These are phyloP conservation scores for Talaromyces adpressus DNA, from an alignment of 495 filamentous ascomycete species.

Conservation along the genomic window DNA sequence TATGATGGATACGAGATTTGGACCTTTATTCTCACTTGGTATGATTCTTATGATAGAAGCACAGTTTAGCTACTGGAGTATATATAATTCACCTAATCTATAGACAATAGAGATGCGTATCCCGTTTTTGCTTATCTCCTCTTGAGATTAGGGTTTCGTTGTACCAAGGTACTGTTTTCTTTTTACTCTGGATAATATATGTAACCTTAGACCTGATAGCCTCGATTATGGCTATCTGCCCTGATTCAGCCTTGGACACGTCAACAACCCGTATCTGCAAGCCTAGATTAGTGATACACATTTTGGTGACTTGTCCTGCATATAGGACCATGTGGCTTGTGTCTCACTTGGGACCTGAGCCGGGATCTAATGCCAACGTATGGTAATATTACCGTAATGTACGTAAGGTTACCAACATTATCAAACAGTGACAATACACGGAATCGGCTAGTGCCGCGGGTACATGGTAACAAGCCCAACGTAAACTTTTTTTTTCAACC, in stretches of 20 bases:
- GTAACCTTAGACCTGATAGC: not conserved
- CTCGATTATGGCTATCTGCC: not conserved
- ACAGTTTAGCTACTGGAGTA: not conserved
- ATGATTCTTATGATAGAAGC: not conserved
- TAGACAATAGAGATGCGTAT: not conserved
- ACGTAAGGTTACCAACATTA: not conserved
- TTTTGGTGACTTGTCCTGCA: not conserved
- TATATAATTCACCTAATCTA: not conserved
- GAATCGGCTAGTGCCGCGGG: not conserved
- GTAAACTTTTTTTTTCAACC: not conserved
- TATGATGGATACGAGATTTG: not conserved
- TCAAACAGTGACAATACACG: not conserved
- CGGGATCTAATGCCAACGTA: not conserved
- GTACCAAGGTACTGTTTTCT: not conserved
- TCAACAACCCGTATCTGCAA: constrained; percentile 3
- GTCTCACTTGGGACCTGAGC: not conserved
- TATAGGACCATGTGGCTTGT: not conserved
- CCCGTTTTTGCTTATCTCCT: not conserved
- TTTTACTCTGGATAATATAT: not conserved
- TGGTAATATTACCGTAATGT: not conserved
- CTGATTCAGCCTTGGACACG: not conserved
- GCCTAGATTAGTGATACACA: not conserved
- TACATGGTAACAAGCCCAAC: not conserved
- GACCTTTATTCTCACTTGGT: not conserved
- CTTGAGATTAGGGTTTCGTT: not conserved